Evolutionary conservation across 2,329 filamentous ascomycete species (phyloP), one percentile per base, ranked within the genome.

Genomic region (Ophiostoma ulmi): DNA sequence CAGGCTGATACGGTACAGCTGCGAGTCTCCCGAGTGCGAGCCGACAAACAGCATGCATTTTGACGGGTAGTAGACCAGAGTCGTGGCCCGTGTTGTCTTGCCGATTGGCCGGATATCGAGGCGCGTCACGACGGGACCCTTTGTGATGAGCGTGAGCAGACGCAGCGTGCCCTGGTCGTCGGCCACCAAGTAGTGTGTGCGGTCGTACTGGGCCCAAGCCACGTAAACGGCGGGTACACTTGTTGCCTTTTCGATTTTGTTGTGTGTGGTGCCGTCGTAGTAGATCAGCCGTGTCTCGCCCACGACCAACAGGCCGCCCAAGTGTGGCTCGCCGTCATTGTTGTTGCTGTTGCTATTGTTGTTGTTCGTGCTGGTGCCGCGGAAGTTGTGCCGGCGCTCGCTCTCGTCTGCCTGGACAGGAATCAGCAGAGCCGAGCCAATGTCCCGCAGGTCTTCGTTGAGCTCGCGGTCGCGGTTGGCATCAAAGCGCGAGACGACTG

Each of bases 11-110:
- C 83, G 84, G 67, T 95, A 86, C 10, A 98, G 84, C 77, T 97
- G 93, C 1, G 93, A 96, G 78, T 99, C 92, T 48, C 94, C 94
- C 75, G 95, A 91, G 78, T 97, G 94, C 1, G 94, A 97, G 13
- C 92, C 95, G 58, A 99, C 84, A 77, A 97, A 98, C 14, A 97
- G 83, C 66, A 90, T 83, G 0, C 90, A 86, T 0, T 90, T 87
- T n/a, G 55, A 86, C 83, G 38, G 88, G 89, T 97, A 83, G 77
- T 96, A 95, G 0, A 97, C 89, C 63, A 99, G 81, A 17, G 85
- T 88, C 7, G 89, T 91, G 11, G 94, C 92, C 74, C 92, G 87
- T 17, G 93, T 92, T 0, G 91, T 94, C 38, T 78, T 79, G 3
- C 83, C 84, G 26, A 97, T 84, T 31, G 85, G 81, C 68, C 87